phyloP scores from a whole-genome alignment of 2,329 filamentous ascomycete genomes.

The Trichoderma simmonsii region DNA sequence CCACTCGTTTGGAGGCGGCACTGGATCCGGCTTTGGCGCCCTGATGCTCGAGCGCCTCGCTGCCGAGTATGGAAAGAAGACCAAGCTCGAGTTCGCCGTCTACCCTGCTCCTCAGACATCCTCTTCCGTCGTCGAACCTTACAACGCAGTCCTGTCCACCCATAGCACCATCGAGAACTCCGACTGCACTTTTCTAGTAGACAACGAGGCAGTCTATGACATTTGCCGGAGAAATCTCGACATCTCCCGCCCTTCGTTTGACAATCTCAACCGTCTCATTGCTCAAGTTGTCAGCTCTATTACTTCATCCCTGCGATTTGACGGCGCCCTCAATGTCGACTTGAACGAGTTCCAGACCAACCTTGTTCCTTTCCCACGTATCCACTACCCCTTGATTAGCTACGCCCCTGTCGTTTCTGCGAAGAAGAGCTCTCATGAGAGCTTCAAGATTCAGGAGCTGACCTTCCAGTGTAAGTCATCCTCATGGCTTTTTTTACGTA shows the following conservation, averaged over 20 bases:
- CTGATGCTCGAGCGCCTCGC: slow-evolving; percentile 69
- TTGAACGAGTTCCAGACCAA: slow-evolving; percentile 78
- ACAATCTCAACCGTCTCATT: slow-evolving; percentile 70
- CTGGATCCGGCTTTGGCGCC: slow-evolving; percentile 69
- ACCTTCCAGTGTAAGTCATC: slow-evolving; percentile 64
- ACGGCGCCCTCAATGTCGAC: slow-evolving; percentile 70
- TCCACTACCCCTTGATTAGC: slow-evolving; percentile 71
- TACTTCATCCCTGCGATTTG: slow-evolving; percentile 68
- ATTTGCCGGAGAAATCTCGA: slow-evolving; percentile 71
- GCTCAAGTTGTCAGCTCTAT: slow-evolving; percentile 73
- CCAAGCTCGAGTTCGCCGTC: slow-evolving; percentile 71
- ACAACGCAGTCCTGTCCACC: slow-evolving; percentile 70
- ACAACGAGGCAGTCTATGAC: slow-evolving; percentile 73
- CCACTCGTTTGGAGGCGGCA: slow-evolving; percentile 72
- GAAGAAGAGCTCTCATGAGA: slow-evolving; percentile 78
- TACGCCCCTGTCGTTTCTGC: slow-evolving; percentile 70
- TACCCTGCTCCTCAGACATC: slow-evolving; percentile 69
- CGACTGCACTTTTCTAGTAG: slow-evolving; percentile 75
- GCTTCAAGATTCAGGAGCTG: slow-evolving; percentile 78
- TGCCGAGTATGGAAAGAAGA: slow-evolving; percentile 74
- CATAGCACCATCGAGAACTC: slow-evolving; percentile 75
- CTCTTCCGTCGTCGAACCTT: slow-evolving; percentile 69
- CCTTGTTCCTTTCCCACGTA: slow-evolving; percentile 69
- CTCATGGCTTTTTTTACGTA: slow-evolving; percentile 28
- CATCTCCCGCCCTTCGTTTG: slow-evolving; percentile 65